Evolutionary conservation across 768 basidiomycete genomes (phyloP), one percentile per base, ranked within the genome.

Genomic region (Podaxis sp.): DNA sequence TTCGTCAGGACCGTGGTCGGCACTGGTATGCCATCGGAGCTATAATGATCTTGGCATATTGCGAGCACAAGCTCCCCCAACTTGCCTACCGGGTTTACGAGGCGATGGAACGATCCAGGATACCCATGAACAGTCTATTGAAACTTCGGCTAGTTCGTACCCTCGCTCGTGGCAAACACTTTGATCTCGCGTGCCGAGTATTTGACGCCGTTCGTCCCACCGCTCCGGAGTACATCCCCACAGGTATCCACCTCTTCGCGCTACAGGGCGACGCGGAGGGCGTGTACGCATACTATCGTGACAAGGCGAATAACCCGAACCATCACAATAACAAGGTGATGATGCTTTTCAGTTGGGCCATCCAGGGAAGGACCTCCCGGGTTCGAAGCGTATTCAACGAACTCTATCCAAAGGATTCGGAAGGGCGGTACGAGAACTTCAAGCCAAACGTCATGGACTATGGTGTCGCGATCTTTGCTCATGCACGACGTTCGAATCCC

Each of bases 301-400:
- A 60, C 12, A 58, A 60, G n/a, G 62, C 51, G 51, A 22, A n/a
- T 5, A 46, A 59, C 6, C 17, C 24, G 17, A 50, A 24, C 17
- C 26, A 48, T 24, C 57, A 46, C 20, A 53, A 53, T 6, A 44
- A 50, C n/a, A 64, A 10, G 22, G 75, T 77, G n/a, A 75, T 80
- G 73, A 68, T 86, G 28, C 75, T 93, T 70, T 83, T 85, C 64
- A 79, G 82, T 0, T 79, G 86, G 68, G 87, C 87, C 4, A 73
- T 78, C 33, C 69, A 75, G 11, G 82, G 82, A 13, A 73, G 75
- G 41, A 71, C 73, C 1, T 69, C 77, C 20, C 72, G 74, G 40
- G 82, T 83, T 24, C 72, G 79, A 8, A 71, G 75, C 48, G 70
- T 84, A 30, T 93, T 92, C 72, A 69, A 84, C 64, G 64, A 80